Base-by-base conservation (phyloP, 768 basidiomycete genomes). In the Lactifluus hygrophoroides region DNA sequence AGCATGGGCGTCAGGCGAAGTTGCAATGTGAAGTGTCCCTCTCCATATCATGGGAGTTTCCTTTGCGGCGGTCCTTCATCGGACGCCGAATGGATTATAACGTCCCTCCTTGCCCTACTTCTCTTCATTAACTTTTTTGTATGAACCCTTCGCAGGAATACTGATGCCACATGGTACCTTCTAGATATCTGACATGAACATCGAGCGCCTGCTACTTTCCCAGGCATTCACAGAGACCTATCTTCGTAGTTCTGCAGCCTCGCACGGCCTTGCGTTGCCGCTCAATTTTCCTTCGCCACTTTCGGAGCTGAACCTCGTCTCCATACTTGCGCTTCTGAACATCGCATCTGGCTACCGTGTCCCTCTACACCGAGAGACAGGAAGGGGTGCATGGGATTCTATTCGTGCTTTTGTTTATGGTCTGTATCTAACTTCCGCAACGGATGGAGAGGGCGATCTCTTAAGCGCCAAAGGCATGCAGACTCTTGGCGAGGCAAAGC, bases 301-400 rank as follows among this genome's bases (percentile, higher is more conserved):
- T 5, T 80, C 86, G 43, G 92, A 95, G 71, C 75, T 95, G 58
- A 94, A 92, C 69, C 74, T 94, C 28, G 73, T 94, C n/a, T 82
- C 85, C 45, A 70, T 89, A 8, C 80, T 93, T 42, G 82, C 85
- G 2, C 76, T 93, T 16, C 77, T 95, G 34, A 93, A 93, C 69
- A 90, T 94, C 69, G 88, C 80, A 5, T 89, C 88, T 1, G 88
- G 88, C 35, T 94, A 88, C 69, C 86, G 89, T 25, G 74, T 77
- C 5, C 81, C 85, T 5, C 77, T 94, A 38, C 90, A 89, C 69
- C 71, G 72, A 14, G 80, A 82, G 56, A 86, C 86, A 3, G 82
- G 84, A 14, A 82, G 89, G 42, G 90, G 91, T 21, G 89, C 90
- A 61, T 92, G 85, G 80, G 88, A 94, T 69, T 83, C 81, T 55